A percentile compares a stretch with the other conserved stretches of the same genome.
Conservation (phyloP, 176 grass and related monocot genomes). For the Phoenix roebelenii region DNA sequence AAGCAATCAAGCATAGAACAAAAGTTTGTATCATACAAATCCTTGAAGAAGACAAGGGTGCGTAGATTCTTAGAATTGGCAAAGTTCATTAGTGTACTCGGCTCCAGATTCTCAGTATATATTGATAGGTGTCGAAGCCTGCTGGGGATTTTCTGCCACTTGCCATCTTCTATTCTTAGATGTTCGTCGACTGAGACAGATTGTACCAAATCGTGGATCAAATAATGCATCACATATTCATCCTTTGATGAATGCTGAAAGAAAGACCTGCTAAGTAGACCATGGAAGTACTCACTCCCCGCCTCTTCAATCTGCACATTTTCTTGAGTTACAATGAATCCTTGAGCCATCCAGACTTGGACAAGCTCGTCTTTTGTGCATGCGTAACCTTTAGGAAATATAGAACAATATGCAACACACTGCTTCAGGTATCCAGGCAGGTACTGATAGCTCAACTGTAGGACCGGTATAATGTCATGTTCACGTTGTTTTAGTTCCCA, state of each 20-base stretch:
- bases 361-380: neutral
- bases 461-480: conserved; percentile 20
- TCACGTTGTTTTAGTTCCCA: conserved; percentile 19
- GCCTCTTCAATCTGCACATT: neutral
- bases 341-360: conserved; percentile 6
- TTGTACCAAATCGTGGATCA: conserved; percentile 33
- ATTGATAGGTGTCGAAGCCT: conserved; percentile 5
- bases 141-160: neutral
- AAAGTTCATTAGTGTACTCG: too few relatives aligned
- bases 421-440: conserved; percentile 29
- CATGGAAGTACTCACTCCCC: neutral
- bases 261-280: conserved; percentile 3
- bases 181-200: conserved; percentile 15
- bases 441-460: conserved; percentile 43
- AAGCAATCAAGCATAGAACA: too few relatives aligned
- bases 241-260: accelerated
- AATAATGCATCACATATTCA: conserved; percentile 27
- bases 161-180: neutral
- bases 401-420: conserved; percentile 32
- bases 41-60: too few relatives aligned
- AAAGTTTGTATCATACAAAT: too few relatives aligned
- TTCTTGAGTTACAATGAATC: neutral
- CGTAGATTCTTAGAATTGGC: too few relatives aligned
- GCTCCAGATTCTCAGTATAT: too few relatives aligned
- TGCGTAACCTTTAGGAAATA: conserved; percentile 22